Base-by-base conservation (phyloP, 805 yeast genomes). In the Yamadazyma phyllophila region DNA sequence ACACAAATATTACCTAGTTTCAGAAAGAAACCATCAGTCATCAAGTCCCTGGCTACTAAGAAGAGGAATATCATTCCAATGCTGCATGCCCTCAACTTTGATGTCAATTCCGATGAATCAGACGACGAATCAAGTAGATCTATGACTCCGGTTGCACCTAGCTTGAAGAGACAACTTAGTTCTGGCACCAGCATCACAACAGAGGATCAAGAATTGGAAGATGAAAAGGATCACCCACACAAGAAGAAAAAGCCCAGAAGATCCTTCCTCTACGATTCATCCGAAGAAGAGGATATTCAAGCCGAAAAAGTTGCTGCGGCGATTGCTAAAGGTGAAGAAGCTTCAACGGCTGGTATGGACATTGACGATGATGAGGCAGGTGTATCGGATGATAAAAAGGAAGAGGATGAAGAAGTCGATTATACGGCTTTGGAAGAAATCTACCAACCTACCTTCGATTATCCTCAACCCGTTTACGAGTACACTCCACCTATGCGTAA, bases 401-500 rank as follows among this genome's bases (percentile, higher is more conserved):
- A 59, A 57, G 59, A 45, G 6, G 56, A 44, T 20, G 40, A 60
- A 16, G 62, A 60, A 12, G 47, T 49, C 7, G 72, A 69, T 41
- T 60, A 57, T 45, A 48, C 66, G 4, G 46, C 54, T 27, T 44
- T 65, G 29, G 73, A 63, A 11, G 59, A 54, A 10, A 61, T 55
- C 20, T 85, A 77, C 55, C 68, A 70, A 45, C 88, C 95, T 0
- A 65, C 78, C 0, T 66, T 75, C 2, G 74, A 60, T 1, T 45
- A 51, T 3, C 89, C 92, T 1, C 50, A 59, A 11, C 75, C 89
- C 0, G 89, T 85, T 2, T 81, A 70, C 46, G 75, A 65, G 32
- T 73, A 74, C 11, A 65, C 63, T 32, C 58, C 63, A 3, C 49
- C 50, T 11, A 17, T 45, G 24, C 36, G 36, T 12, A 50, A 55